A percentile compares a stretch with the other conserved stretches of the same genome.
phyloP scores from a whole-genome alignment of 495 filamentous ascomycete species.

The Xylaria telfairii region DNA sequence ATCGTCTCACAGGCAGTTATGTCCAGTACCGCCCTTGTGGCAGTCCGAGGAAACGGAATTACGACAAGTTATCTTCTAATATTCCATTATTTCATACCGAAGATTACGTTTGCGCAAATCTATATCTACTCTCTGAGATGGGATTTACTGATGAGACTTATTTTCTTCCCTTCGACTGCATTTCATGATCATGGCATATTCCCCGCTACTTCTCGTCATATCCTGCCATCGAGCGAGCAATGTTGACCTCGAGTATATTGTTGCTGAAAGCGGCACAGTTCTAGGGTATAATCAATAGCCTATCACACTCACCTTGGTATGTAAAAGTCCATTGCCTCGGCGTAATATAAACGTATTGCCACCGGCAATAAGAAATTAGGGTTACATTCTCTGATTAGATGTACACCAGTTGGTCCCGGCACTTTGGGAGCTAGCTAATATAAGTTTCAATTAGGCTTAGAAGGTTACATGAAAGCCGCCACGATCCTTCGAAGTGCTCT shows the following conservation, averaged over 20 bases:
- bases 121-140: neutral
- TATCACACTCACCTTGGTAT: neutral
- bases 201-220: too few species aligned
- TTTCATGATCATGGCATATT: neutral
- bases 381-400: neutral
- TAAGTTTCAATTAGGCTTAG: neutral
- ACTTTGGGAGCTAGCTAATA: conserved; percentile 1
- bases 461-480: neutral
- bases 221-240: too few species aligned
- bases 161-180: neutral
- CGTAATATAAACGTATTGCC: neutral
- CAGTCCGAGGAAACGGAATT: neutral
- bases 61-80: neutral
- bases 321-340: neutral
- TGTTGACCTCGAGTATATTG: too few species aligned
- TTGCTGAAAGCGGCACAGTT: neutral
- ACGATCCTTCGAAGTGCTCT: neutral
- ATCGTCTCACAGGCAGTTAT: neutral
- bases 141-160: neutral
- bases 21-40: neutral
- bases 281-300: neutral
- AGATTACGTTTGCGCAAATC: neutral
- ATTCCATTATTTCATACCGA: neutral
- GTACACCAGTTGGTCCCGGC: neutral
- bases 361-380: neutral